Evolutionary conservation across 2,329 filamentous ascomycete species (phyloP).

Genomic region (Elsinoe arachidis): DNA sequence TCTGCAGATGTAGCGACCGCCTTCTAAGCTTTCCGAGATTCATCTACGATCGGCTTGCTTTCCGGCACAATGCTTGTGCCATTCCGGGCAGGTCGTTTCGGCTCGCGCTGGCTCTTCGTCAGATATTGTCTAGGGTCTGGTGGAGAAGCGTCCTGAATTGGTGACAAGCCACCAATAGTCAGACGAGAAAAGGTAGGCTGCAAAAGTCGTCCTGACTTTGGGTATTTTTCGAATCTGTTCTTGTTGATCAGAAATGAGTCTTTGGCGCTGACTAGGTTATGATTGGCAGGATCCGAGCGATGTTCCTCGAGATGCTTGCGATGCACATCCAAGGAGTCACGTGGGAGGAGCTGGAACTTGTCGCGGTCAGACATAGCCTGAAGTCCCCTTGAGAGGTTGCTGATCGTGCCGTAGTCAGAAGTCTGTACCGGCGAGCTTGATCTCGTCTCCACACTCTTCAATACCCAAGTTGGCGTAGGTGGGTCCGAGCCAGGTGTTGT

Average conservation of each 20-base stretch:
- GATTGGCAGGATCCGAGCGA: constrained; percentile 17
- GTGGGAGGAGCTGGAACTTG: background rate
- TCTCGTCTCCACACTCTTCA: background rate
- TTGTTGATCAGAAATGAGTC: constrained; percentile 25
- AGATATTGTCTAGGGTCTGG: constrained; percentile 16
- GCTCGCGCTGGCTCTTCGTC: background rate
- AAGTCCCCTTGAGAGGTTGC: background rate
- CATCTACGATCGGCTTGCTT: constrained; percentile 53
- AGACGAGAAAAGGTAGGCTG: constrained; percentile 17
- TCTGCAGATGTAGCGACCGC: constrained; percentile 24
- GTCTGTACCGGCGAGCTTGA: background rate
- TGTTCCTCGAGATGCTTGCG: constrained; percentile 19
- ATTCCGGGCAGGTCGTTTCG: background rate
- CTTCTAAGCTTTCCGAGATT: constrained; percentile 53
- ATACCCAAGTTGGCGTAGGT: background rate
- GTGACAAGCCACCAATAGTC: constrained; percentile 19
- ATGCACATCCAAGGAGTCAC: constrained; percentile 25
- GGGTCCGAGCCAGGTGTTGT: constrained; percentile 1
- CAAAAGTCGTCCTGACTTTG: constrained; percentile 9
- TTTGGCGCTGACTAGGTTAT: constrained; percentile 19
- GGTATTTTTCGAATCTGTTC: constrained; percentile 20
- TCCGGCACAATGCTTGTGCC: constrained; percentile 3
- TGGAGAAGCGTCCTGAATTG: constrained; percentile 26
- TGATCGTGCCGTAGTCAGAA: background rate
- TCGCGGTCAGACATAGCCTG: background rate